Percentiles rank a stretch among this genome's conserved stretches.
Conservation (phyloP, 257 asterid species). For the Solanum gracilifrons region DNA sequence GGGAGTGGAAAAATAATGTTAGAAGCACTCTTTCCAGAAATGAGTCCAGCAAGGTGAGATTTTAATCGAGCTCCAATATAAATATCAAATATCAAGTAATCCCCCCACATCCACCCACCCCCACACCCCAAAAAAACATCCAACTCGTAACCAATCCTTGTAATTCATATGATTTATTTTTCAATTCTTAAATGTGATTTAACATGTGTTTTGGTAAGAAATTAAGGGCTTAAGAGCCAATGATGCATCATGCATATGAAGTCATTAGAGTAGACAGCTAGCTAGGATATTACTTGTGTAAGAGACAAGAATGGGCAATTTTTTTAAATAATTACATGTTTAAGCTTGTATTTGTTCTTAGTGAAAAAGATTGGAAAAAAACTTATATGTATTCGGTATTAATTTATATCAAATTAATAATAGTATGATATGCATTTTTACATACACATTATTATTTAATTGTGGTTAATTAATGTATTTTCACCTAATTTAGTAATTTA, state of each 20-base stretch:
- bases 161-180: neutral
- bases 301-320: neutral
- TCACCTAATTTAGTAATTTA: neutral
- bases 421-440: neutral
- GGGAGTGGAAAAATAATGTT: neutral
- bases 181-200: neutral
- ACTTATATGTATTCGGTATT: neutral
- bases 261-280: neutral
- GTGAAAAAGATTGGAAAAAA: neutral
- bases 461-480: neutral
- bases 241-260: neutral
- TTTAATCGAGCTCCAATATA: neutral
- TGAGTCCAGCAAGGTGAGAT: neutral
- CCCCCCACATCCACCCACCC: too few relatives aligned
- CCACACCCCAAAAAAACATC: neutral
- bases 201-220: neutral
- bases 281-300: neutral
- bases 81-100: neutral
- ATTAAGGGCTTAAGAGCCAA: neutral
- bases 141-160: neutral
- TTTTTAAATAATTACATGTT: neutral
- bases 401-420: neutral
- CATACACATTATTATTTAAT: neutral
- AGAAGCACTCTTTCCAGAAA: neutral
- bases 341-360: neutral